Evolutionary conservation across 1,284 basidiomycete species (phyloP), one percentile per base, ranked within the genome.

Genomic region (Volvariella volvacea): DNA sequence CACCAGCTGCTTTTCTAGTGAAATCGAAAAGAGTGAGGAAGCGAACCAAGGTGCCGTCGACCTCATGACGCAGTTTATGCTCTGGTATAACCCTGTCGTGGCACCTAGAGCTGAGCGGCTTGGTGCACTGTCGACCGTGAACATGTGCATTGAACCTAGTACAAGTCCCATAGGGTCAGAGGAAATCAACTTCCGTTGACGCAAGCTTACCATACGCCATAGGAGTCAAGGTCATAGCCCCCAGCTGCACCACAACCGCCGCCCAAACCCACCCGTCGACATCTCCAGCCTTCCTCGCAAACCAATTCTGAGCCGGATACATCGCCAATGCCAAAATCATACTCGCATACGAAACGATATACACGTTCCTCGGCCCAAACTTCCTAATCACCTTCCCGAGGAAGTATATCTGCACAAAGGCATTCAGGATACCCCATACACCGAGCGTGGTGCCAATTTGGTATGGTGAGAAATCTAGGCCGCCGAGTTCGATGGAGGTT

Each of bases 11-110:
- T 46, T 48, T 41, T 64, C 53, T 3, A 65, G 43, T 3, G 65
- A 65, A 4, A 66, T 33, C 9, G 65, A 57, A 43, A 63, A 66
- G n/a, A 67, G 43, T 2, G 65, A 67, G 2, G 63, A 58, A 0
- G 66, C 61, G 28, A 60, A 48, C 1, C 60, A 60, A 0, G 77
- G 78, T 2, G 74, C 73, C 31, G 79, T 56, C 38, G 75, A 71
- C 22, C 77, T 62, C 45, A 71, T 66, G 12, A 67, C 61, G 2
- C 70, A 76, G 1, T 69, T 70, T 2, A 69, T 55, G 43, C 70
- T 16, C 16, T 38, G 36, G 36, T 8, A 9, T 38, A 38, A 17
- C 17, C 36, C 36, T 8, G 9, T 38, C 16, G 36, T 38, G 9
- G 36, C 9, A 10, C 36, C 36, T 9, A 38, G 16, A 8, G 36